phyloP scores from a whole-genome alignment of 177 flowering plant genomes.

The Tripterygium wilfordii region DNA sequence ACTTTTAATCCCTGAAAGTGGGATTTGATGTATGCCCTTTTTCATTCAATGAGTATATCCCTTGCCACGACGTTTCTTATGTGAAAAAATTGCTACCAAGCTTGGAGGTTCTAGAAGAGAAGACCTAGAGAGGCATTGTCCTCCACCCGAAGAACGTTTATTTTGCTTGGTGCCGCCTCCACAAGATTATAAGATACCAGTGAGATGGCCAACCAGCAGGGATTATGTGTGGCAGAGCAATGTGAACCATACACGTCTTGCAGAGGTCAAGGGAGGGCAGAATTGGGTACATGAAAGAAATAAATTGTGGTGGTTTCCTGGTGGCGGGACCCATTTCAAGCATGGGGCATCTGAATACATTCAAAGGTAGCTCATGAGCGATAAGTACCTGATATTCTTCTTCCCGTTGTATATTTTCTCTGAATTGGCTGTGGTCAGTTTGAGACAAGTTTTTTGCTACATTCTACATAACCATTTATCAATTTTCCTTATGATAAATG shows the following conservation, averaged over 20 bases:
- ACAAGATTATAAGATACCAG: conserved; percentile 75
- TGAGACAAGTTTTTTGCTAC: too few species aligned
- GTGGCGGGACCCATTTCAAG: conserved; percentile 99
- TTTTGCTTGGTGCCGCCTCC: conserved; percentile 98
- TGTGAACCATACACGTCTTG: conserved; percentile 91
- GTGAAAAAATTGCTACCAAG: conserved; percentile 43
- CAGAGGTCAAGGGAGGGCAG: conserved; percentile 97
- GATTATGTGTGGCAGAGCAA: conserved; percentile 95
- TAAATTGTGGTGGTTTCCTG: conserved; percentile 96
- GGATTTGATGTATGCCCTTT: conserved; percentile 83
- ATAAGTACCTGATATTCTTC: too few species aligned
- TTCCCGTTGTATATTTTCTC: too few species aligned
- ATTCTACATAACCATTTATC: too few species aligned
- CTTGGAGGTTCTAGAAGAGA: conserved; percentile 66
- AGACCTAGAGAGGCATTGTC: conserved; percentile 95
- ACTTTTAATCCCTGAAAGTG: conserved; percentile 56
- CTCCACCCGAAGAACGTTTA: conserved; percentile 61
- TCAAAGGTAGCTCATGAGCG: conserved; percentile 66
- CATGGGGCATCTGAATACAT: conserved; percentile 96
- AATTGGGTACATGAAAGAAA: conserved; percentile 91
- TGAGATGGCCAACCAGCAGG: conserved; percentile 93
- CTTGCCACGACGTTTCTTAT: conserved; percentile 78
- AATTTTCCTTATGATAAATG: too few species aligned
- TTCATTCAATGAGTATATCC: conserved; percentile 76
- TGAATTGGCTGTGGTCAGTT: background rate